These are phyloP conservation scores for Cladosporium sp. DNA, from an alignment of 2,329 filamentous ascomycete genomes.

Conservation along the genomic window DNA sequence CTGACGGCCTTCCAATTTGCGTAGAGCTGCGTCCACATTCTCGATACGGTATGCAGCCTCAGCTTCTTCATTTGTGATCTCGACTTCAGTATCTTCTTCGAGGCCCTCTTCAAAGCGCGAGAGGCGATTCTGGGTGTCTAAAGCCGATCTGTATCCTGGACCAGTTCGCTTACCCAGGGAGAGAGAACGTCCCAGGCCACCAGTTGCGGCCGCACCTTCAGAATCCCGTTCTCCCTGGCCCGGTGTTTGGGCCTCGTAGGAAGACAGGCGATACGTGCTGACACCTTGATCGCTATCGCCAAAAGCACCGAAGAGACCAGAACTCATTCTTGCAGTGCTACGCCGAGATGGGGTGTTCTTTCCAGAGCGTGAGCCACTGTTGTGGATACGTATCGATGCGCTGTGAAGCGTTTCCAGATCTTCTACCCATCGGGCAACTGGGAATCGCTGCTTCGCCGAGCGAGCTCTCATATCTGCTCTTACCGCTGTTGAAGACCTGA, in stretches of 20 bases:
- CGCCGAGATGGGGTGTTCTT: not conserved
- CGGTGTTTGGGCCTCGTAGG: not conserved
- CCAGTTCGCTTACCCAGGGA: not conserved
- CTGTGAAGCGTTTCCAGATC: slow-evolving; percentile 60
- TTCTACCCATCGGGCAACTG: slow-evolving; percentile 63
- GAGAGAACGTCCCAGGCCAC: not conserved
- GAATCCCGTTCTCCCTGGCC: not conserved
- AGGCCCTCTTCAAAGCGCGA: not conserved
- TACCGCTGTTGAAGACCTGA: slow-evolving; percentile 53
- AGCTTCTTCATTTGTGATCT: slow-evolving; percentile 1
- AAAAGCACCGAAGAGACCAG: not conserved
- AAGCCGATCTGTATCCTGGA: not conserved
- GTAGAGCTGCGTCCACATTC: not conserved
- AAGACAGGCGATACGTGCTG: not conserved
- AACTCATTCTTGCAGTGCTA: not conserved
- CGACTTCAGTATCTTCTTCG: not conserved
- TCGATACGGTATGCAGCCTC: slow-evolving; percentile 1
- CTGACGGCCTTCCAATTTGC: not conserved
- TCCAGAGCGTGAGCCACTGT: slow-evolving; percentile 17
- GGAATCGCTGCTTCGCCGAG: slow-evolving; percentile 62
- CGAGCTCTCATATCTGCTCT: slow-evolving; percentile 61
- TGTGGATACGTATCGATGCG: slow-evolving; percentile 55
- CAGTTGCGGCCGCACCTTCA: not conserved
- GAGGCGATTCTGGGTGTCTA: not conserved
- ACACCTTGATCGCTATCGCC: not conserved